Evolutionary conservation across 2,329 filamentous ascomycete species (phyloP), one percentile per base, ranked within the genome.

Genomic region (Mycocentrospora acerina): DNA sequence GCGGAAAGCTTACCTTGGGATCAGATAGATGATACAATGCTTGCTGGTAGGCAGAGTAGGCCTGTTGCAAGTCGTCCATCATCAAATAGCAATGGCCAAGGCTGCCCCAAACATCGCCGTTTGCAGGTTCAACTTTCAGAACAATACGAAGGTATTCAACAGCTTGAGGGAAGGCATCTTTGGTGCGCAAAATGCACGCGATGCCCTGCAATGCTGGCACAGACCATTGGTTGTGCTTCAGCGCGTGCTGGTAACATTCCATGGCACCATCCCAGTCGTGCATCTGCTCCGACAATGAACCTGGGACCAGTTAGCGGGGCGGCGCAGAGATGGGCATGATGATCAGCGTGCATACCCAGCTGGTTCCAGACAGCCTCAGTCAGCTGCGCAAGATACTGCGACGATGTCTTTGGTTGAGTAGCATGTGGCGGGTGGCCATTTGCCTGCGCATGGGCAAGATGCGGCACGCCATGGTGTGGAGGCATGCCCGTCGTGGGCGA

Each of bases 51-150:
- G 93, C 90, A 22, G 88, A 88, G 61, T 98, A 98, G 1, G 93
- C 93, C 63, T 97, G 90, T 70, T 97, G 93, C 24, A 97, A 72
- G 60, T 96, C 91, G 62, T 98, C 93, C 81, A 95, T 95, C 93
- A 98, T 98, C 17, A 98, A 77, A 65, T 91, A 95, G 71, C 93
- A 97, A 67, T 97, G 93, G n/a, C 93, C 89, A 19, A 97, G 77
- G 64, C 90, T 95, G 32, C 91, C 91, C 93, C 91, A 97, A 29
- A 93, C 90, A 68, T 97, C 93, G 42, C 93, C 93, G 63, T 95
- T 96, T 53, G 82, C 85, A 24, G 77, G 80, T 52, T 98, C 93
- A 17, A 97, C 76, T 70, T 95, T 94, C 37, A 96, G 72, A 43
- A 97, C 95, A 46, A 85, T 87, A 59, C 93, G 85, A 36, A 97